These are phyloP conservation scores for Alternaria rosae DNA, from an alignment of 2,329 filamentous ascomycete species.

Conservation along the genomic window DNA sequence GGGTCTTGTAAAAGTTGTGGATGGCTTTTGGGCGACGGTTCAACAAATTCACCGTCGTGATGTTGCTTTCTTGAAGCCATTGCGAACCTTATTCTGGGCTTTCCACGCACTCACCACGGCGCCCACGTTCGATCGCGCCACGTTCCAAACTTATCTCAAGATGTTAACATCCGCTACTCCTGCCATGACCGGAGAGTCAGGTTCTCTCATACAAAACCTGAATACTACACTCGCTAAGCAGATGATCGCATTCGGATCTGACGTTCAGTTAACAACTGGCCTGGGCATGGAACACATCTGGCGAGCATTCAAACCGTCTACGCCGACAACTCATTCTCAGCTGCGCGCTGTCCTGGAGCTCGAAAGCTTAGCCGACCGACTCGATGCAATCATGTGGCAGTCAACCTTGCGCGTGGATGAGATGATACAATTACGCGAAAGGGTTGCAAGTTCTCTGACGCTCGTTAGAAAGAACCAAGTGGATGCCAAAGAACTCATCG, in stretches of 20 bases:
- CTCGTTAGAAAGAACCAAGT: conserved; percentile 40
- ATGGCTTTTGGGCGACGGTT: conserved; percentile 19
- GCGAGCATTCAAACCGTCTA: conserved; percentile 72
- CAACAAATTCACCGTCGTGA: conserved; percentile 19
- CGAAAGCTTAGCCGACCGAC: conserved; percentile 55
- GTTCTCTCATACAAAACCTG: conserved; percentile 36
- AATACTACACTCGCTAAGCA: conserved; percentile 34
- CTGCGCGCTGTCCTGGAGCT: conserved; percentile 52
- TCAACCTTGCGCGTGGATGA: conserved; percentile 41
- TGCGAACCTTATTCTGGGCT: conserved; percentile 57
- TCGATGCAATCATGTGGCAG: conserved; percentile 53
- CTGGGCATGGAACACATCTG: conserved; percentile 82
- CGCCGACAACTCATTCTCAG: conserved; percentile 51
- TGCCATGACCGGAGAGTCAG: conserved; percentile 3
- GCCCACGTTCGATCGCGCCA: conserved; percentile 58
- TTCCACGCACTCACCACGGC: conserved; percentile 54
- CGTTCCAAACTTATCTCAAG: conserved; percentile 62
- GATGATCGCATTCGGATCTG: conserved; percentile 64
- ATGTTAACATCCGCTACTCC: conserved; percentile 36
- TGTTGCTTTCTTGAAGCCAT: conserved; percentile 29
- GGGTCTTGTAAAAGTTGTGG: conserved; percentile 24
- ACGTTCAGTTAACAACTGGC: conserved; percentile 77
- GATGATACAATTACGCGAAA: conserved; percentile 46
- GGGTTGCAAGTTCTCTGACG: conserved; percentile 44
- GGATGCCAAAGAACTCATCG: conserved; percentile 40